Evolutionary conservation across 1,284 basidiomycete genomes (phyloP), one percentile per base, ranked within the genome.

Genomic region (Boletus smithii): DNA sequence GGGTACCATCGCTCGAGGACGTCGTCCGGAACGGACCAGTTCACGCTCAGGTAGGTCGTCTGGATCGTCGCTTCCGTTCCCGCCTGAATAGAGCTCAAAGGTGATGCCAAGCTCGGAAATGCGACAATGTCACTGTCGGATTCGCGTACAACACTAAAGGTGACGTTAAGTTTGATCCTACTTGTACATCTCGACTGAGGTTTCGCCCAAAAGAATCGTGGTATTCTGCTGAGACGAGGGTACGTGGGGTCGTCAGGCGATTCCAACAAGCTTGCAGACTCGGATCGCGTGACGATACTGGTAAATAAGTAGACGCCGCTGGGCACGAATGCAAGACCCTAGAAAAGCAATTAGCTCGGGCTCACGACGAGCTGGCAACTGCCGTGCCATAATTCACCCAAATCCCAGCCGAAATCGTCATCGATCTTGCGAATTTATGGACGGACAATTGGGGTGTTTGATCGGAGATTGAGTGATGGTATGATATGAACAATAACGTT

Each of bases 361-460:
- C n/a, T n/a, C n/a, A n/a, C 16, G 23, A 7, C 23, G 23, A 24
- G 23, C 23, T 24, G 23, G 6, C 23, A 24, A 24, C 23, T 24
- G 23, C 5, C 23, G 7, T 24, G 17, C 24, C 23, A 20, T 8
- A 18, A 17, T 51, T 38, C 47, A 80, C 77, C 77, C 76, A 80
- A 60, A 80, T 78, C 77, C 77, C 79, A 2, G 77, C 77, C 53
- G 79, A 81, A 58, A 81, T 78, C n/a, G n/a, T 72, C 75, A 31
- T 74, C 68, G 13, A 73, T 70, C 61, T 81, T 80, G 3, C 78
- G 71, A 18, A 79, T 67, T 61, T 70, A 79, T 27, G 73, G 65
- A 33, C 75, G 73, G 18, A 74, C 70, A 27, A 14, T 69, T 72
- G 2, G 77, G 72, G 46, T 75, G 76, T 79, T 74, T 78, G 23